These are phyloP conservation scores for Cladosporium sp. DNA, from an alignment of 2,329 filamentous ascomycete genomes.

Conservation along the genomic window DNA sequence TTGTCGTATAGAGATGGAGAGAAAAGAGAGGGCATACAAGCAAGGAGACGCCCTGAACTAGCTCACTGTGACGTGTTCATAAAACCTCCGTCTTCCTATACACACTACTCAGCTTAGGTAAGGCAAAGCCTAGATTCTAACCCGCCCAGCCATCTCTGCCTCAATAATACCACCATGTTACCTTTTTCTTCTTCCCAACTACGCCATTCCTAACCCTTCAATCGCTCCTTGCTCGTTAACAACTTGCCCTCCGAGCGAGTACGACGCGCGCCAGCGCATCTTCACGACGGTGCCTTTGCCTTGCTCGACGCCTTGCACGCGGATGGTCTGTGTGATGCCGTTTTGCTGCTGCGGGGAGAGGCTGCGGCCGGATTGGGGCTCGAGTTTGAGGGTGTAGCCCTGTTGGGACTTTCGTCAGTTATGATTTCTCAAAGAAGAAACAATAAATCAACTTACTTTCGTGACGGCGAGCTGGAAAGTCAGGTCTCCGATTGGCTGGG, in stretches of 20 bases:
- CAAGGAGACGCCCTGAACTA: no score
- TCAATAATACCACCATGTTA: not conserved
- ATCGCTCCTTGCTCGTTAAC: conserved; percentile 85
- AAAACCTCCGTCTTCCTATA: not conserved
- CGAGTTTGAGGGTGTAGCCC: conserved; percentile 78
- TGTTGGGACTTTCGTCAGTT: conserved; percentile 38
- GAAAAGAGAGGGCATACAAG: no score
- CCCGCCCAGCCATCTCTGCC: not conserved
- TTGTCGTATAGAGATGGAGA: no score
- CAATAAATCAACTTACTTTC: conserved; percentile 60
- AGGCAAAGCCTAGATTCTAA: no score
- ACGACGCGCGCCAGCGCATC: conserved; percentile 84
- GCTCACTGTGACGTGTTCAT: not conserved
- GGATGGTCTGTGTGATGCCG: conserved; percentile 80
- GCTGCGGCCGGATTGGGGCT: conserved; percentile 78
- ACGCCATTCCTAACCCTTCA: conserved; percentile 66
- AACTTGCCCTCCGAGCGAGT: conserved; percentile 62
- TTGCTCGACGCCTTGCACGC: conserved; percentile 71
- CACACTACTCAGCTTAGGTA: not conserved
- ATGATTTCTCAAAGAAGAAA: not conserved
- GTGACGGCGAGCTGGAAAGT: conserved; percentile 93
- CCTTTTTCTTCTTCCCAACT: not conserved
- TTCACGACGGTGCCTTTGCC: conserved; percentile 78
- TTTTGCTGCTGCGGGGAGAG: conserved; percentile 70
- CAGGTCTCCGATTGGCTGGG: conserved; percentile 71